Percentiles rank a stretch among this genome's conserved stretches.
phyloP scores from a whole-genome alignment of 345 rosid species.

The Firmiana major region DNA sequence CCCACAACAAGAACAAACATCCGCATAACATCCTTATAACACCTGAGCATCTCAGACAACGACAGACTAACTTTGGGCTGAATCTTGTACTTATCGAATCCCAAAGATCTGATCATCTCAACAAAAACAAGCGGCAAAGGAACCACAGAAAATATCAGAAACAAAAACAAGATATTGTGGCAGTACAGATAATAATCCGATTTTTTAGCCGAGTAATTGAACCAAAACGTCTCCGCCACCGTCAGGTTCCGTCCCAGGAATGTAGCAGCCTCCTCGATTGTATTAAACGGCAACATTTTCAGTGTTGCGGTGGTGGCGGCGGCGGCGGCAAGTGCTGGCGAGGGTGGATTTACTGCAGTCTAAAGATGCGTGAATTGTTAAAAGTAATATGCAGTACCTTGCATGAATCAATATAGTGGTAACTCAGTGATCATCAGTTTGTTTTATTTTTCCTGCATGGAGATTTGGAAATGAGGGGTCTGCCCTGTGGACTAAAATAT shows the following conservation, averaged over 20 bases:
- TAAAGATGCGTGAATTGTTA: not conserved
- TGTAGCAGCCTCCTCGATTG: conserved; percentile 56
- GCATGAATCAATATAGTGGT: not conserved
- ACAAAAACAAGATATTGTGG: conserved; percentile 74
- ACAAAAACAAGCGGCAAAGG: conserved; percentile 65
- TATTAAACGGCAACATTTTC: conserved; percentile 68
- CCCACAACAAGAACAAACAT: conserved; percentile 78
- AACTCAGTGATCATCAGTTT: no score
- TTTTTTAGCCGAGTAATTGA: conserved; percentile 69
- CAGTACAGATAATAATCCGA: conserved; percentile 85
- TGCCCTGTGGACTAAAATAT: no score
- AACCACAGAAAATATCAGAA: conserved; percentile 60
- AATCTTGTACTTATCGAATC: conserved; percentile 65
- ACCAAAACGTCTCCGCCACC: conserved; percentile 65
- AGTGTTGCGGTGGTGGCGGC: not conserved
- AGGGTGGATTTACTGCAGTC: not conserved
- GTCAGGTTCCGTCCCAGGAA: conserved; percentile 79
- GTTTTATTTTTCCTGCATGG: not conserved
- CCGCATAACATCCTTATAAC: conserved; percentile 74
- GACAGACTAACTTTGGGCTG: conserved; percentile 78
- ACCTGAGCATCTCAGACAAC: conserved; percentile 49
- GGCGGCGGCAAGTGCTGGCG: not conserved
- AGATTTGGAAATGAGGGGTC: no score
- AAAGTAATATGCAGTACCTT: not conserved
- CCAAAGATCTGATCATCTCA: conserved; percentile 47